Evolutionary conservation across 768 basidiomycete species (phyloP).

Genomic region (Boletellus emodensis): DNA sequence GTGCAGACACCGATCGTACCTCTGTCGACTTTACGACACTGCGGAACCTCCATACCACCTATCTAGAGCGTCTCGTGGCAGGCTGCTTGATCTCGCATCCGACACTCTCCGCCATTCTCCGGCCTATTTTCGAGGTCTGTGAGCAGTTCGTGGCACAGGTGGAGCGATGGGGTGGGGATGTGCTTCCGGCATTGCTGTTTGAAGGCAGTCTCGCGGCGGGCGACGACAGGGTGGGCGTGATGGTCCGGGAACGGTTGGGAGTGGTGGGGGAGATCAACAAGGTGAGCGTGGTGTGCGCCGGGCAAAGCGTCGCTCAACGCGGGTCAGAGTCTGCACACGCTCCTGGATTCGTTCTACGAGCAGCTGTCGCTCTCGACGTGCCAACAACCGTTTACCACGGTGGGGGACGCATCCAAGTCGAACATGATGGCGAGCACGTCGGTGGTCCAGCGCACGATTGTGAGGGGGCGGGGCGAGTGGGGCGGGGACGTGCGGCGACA

Average conservation of each 20-base stretch:
- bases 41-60: slow-evolving; percentile 75
- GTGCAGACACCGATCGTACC: slow-evolving; percentile 23
- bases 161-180: slow-evolving; percentile 90
- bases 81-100: slow-evolving; percentile 76
- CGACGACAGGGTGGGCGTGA: slow-evolving; percentile 56
- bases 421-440: slow-evolving; percentile 54
- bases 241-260: slow-evolving; percentile 67
- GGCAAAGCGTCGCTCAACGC: neutral
- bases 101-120: slow-evolving; percentile 56
- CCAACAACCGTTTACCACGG: slow-evolving; percentile 61
- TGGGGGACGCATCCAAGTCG: slow-evolving; percentile 71
- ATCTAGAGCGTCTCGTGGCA: slow-evolving; percentile 72
- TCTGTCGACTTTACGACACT: slow-evolving; percentile 83
- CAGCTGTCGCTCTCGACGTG: slow-evolving; percentile 73
- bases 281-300: slow-evolving; percentile 37
- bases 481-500: slow-evolving; percentile 72
- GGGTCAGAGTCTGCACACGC: slow-evolving; percentile 58
- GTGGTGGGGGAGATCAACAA: slow-evolving; percentile 75
- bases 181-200: slow-evolving; percentile 76
- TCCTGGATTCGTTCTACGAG: slow-evolving; percentile 76
- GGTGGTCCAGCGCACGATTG: slow-evolving; percentile 46
- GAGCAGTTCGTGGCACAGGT: slow-evolving; percentile 85
- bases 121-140: slow-evolving; percentile 75
- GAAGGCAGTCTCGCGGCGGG: slow-evolving; percentile 67
- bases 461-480: slow-evolving; percentile 51